phyloP scores from a whole-genome alignment of 208 protist genomes.

The Lotmaria passim region DNA sequence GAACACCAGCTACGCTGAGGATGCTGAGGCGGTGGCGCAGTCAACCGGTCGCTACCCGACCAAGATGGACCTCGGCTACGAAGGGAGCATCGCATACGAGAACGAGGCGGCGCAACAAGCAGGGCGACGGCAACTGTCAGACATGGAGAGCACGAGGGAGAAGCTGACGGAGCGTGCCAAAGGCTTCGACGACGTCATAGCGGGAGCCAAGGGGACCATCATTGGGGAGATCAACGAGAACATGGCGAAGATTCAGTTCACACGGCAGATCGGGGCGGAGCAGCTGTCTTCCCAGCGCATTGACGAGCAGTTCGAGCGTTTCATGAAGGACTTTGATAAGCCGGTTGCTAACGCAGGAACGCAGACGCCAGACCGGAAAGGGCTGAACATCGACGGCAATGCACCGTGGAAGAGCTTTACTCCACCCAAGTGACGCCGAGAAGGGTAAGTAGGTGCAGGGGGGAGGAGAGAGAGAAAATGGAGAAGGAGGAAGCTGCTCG shows the following conservation, averaged over 20 bases:
- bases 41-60: constrained; percentile 64
- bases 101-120: constrained; percentile 49
- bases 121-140: constrained; percentile 54
- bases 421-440: constrained; percentile 29
- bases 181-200: constrained; percentile 29
- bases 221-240: constrained; percentile 77
- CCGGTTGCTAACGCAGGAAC: constrained; percentile 18
- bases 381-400: constrained; percentile 82
- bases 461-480: no score
- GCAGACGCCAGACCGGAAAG: background rate
- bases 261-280: constrained; percentile 65
- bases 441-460: no score
- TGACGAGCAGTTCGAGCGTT: constrained; percentile 91
- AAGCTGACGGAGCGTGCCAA: constrained; percentile 35
- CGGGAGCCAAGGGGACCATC: constrained; percentile 27
- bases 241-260: constrained; percentile 86
- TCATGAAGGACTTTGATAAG: constrained; percentile 79
- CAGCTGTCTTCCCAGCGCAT: constrained; percentile 72
- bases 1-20: constrained; percentile 76
- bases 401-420: constrained; percentile 85
- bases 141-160: constrained; percentile 45
- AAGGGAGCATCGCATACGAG: constrained; percentile 71
- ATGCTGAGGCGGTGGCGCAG: constrained; percentile 55
- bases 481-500: no score
- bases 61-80: constrained; percentile 90